Conservation (phyloP, 331 rosid genomes). For the Rhamnella rubrinervis region DNA sequence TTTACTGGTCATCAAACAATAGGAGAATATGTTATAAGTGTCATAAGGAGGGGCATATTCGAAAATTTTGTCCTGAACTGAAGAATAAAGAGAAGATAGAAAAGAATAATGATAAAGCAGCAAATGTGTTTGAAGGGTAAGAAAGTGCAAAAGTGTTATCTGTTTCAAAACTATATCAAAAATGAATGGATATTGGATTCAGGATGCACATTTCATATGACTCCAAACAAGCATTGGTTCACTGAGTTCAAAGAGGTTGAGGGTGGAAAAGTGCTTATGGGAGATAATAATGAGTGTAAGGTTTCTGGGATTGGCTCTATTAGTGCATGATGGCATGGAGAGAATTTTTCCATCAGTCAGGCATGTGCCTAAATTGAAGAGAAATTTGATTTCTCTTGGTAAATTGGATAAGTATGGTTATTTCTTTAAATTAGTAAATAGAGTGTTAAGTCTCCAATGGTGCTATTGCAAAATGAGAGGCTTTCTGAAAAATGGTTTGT, state of each 20-base stretch:
- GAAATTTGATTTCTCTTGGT: neutral
- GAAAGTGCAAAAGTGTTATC: too few relatives aligned
- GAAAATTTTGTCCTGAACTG: too few relatives aligned
- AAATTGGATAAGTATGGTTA: neutral
- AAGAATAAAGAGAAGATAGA: too few relatives aligned
- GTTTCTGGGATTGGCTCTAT: neutral
- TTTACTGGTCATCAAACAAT: too few relatives aligned
- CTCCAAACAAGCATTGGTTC: neutral
- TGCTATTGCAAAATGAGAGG: neutral
- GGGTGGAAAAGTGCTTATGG: neutral
- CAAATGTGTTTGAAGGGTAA: too few relatives aligned
- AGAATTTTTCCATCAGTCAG: too few relatives aligned
- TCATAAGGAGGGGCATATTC: too few relatives aligned
- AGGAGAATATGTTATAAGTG: too few relatives aligned
- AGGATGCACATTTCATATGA: neutral
- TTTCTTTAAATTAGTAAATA: neutral
- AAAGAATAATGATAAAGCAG: too few relatives aligned
- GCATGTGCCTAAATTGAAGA: neutral
- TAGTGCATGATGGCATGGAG: neutral
- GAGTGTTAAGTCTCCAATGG: neutral
- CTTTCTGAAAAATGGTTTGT: neutral
- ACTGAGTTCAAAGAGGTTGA: neutral
- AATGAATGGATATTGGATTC: neutral
- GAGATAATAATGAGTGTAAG: neutral
- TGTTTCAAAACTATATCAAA: neutral